Percentiles rank a stretch among this genome's conserved stretches.
These are phyloP conservation scores for Chaetomium sp. DNA, from an alignment of 2,329 filamentous ascomycete genomes.

Conservation along the genomic window DNA sequence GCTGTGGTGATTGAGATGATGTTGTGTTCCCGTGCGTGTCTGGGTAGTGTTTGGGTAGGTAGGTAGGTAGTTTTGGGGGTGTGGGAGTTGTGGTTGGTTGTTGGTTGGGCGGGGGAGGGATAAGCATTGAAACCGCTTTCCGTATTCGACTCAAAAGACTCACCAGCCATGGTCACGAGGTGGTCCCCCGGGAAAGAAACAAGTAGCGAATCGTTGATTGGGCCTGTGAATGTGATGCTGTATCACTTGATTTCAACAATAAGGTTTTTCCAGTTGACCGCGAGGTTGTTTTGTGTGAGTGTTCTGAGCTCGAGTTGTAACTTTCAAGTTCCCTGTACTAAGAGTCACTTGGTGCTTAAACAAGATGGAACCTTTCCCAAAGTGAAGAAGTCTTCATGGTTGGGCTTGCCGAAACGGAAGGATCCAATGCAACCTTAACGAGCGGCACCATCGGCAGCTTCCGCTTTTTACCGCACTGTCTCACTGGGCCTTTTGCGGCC, in stretches of 20 bases:
- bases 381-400: slow-evolving; percentile 1
- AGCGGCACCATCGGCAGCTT: slow-evolving; percentile 17
- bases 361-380: neutral
- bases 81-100: slow-evolving; percentile 3
- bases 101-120: neutral
- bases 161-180: slow-evolving; percentile 29
- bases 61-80: neutral
- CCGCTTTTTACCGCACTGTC: slow-evolving; percentile 1
- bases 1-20: neutral
- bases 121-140: neutral
- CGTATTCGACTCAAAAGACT: slow-evolving; percentile 15
- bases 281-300: neutral
- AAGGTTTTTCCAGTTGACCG: neutral
- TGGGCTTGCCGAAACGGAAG: slow-evolving; percentile 5
- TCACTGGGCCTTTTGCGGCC: neutral
- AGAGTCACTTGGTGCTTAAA: slow-evolving; percentile 16
- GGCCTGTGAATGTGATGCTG: neutral
- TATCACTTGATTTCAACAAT: neutral
- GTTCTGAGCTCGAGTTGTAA: neutral
- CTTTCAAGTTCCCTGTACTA: slow-evolving; percentile 1
- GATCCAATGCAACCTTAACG: slow-evolving; percentile 4
- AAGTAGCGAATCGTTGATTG: slow-evolving; percentile 4
- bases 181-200: neutral
- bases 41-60: neutral
- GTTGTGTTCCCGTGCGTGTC: neutral